Percentiles rank a stretch among this genome's conserved stretches.
These are phyloP conservation scores for Metschnikowia lachancei DNA, from an alignment of 805 yeast species.

Conservation along the genomic window DNA sequence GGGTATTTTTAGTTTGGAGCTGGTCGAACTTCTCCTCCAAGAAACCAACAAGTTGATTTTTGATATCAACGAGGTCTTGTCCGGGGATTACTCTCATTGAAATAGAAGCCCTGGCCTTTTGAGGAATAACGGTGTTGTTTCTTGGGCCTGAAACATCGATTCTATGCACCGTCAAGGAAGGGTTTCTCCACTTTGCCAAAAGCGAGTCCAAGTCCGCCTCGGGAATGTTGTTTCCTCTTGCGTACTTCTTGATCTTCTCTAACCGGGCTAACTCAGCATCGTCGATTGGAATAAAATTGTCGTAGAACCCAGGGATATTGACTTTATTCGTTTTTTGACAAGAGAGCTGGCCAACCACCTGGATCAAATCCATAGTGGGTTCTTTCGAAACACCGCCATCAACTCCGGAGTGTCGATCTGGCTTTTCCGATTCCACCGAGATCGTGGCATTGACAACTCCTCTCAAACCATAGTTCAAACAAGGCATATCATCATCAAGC, in stretches of 20 bases:
- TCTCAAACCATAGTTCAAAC: constrained; percentile 89
- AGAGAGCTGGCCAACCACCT: constrained; percentile 62
- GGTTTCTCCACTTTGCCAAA: constrained; percentile 82
- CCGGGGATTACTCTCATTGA: constrained; percentile 89
- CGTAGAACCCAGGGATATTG: constrained; percentile 71
- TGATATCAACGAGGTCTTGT: constrained; percentile 65
- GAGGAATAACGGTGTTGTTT: constrained; percentile 87
- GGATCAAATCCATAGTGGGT: constrained; percentile 83
- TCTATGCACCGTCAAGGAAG: constrained; percentile 84
- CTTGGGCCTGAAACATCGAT: constrained; percentile 87
- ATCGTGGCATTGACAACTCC: constrained; percentile 86
- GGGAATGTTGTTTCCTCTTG: constrained; percentile 32
- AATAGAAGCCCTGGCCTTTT: constrained; percentile 67
- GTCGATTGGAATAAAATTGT: constrained; percentile 58
- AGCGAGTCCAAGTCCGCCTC: constrained; percentile 45
- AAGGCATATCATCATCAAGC: constrained; percentile 86
- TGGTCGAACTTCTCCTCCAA: constrained; percentile 46
- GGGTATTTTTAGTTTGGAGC: constrained; percentile 58
- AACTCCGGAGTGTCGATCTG: constrained; percentile 94
- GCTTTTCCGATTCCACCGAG: constrained; percentile 65
- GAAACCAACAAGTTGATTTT: constrained; percentile 46
- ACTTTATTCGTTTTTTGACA: constrained; percentile 38
- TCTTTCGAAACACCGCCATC: constrained; percentile 91
- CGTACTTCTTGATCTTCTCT: constrained; percentile 49
- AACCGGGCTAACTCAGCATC: constrained; percentile 60